Percentiles rank a stretch among this genome's conserved stretches.
These are phyloP conservation scores for Chlorophyllum brunneum DNA, from an alignment of 768 basidiomycete genomes.

Conservation along the genomic window DNA sequence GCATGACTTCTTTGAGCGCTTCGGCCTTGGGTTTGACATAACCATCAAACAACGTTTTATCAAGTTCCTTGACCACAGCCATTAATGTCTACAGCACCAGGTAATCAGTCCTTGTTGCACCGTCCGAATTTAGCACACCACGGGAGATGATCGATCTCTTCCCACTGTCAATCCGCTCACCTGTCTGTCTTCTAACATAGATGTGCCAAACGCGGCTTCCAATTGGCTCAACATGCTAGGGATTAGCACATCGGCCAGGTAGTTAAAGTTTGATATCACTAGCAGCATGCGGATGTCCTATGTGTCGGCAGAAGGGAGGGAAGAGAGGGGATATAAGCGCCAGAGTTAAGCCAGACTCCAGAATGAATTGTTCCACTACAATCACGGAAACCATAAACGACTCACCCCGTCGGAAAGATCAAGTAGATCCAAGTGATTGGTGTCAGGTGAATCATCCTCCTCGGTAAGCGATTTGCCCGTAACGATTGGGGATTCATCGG, in stretches of 20 bases:
- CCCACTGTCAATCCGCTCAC: slow-evolving; percentile 28
- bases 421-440: slow-evolving; percentile 52
- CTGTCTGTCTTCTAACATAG: slow-evolving; percentile 69
- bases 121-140: slow-evolving; percentile 8
- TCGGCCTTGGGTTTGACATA: slow-evolving; percentile 82
- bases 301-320: slow-evolving; percentile 8
- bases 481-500: slow-evolving; percentile 55
- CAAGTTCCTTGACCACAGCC: slow-evolving; percentile 77
- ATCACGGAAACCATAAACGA: slow-evolving; percentile 15
- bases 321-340: neutral
- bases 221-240: slow-evolving; percentile 80
- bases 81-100: slow-evolving; percentile 52
- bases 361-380: slow-evolving; percentile 1
- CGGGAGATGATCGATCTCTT: slow-evolving; percentile 13
- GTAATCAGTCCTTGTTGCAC: slow-evolving; percentile 4
- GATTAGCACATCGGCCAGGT: slow-evolving; percentile 66
- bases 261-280: slow-evolving; percentile 84
- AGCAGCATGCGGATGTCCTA: slow-evolving; percentile 86
- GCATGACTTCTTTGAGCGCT: slow-evolving; percentile 62
- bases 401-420: slow-evolving; percentile 63
- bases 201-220: slow-evolving; percentile 68
- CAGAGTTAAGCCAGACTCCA: neutral
- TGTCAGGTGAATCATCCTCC: slow-evolving; percentile 27
- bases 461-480: slow-evolving; percentile 31
- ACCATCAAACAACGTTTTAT: slow-evolving; percentile 85